phyloP scores from a whole-genome alignment of 225 moss, liverwort and hornwort genomes.

The Asterella californica region DNA sequence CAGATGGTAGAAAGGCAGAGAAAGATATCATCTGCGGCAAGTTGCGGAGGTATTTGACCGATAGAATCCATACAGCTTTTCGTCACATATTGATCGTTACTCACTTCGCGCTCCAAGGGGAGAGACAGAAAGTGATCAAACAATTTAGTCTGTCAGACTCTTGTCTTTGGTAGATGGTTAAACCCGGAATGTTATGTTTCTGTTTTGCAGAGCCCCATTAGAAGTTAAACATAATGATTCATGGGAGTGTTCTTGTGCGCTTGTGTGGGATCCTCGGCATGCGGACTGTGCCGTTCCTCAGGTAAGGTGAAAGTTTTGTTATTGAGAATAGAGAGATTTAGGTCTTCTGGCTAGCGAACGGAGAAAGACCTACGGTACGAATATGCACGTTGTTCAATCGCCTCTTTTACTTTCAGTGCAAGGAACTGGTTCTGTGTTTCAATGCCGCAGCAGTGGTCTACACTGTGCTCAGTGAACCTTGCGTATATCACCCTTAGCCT shows the following conservation, averaged over 20 bases:
- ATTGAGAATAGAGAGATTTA: background rate
- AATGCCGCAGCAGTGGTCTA: background rate
- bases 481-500: too few species aligned
- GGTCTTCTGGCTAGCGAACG: background rate
- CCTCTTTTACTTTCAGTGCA: background rate
- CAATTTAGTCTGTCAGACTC: background rate
- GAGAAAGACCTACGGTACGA: background rate
- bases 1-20: constrained; percentile 34
- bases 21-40: constrained; percentile 39
- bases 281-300: constrained; percentile 50
- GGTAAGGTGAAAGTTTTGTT: constrained; percentile 23
- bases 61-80: too few species aligned
- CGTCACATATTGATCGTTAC: background rate
- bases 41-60: constrained; percentile 38
- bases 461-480: background rate
- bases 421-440: background rate
- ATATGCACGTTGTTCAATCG: background rate
- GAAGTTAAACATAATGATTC: constrained; percentile 18
- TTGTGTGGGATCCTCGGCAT: constrained; percentile 47
- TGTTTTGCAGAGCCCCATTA: constrained; percentile 36
- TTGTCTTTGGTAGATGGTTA: background rate
- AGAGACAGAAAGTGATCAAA: background rate
- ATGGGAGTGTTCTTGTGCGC: constrained; percentile 52
- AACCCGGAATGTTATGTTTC: background rate
- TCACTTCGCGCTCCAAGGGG: background rate